Percentiles rank a stretch among this genome's conserved stretches.
These are phyloP conservation scores for Acanthamoeba divionensis DNA, from an alignment of 208 protist genomes.

Conservation along the genomic window DNA sequence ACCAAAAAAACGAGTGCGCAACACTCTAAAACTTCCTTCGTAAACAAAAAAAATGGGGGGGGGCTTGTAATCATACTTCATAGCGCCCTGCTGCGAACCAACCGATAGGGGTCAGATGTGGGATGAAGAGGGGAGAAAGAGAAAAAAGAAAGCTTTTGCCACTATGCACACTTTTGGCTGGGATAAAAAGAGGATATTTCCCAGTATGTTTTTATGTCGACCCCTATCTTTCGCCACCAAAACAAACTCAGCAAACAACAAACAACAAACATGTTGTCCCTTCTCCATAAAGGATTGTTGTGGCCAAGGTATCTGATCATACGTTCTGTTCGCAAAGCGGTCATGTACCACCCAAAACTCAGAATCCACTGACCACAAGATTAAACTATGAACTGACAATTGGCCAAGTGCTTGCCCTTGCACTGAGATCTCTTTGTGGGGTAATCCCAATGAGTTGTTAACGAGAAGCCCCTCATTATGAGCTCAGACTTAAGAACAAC, in stretches of 20 bases:
- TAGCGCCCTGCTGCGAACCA: not conserved
- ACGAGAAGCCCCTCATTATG: no score
- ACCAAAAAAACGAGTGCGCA: no score
- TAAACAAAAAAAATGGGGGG: not conserved
- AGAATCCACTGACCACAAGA: no score
- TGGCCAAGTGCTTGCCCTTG: no score
- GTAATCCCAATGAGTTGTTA: no score
- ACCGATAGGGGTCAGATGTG: conserved; percentile 29
- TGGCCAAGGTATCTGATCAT: not conserved
- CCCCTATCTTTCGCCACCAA: no score
- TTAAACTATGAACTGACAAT: no score
- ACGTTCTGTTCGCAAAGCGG: no score
- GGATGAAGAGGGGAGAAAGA: conserved; percentile 48
- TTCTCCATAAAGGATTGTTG: not conserved
- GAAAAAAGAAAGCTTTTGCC: not conserved
- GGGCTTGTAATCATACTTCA: conserved; percentile 5
- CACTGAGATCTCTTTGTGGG: no score
- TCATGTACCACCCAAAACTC: no score
- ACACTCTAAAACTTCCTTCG: not conserved
- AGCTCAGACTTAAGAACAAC: no score
- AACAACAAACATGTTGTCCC: not conserved
- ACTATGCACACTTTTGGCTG: not conserved
- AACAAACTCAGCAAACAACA: not conserved
- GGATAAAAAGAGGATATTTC: not conserved
- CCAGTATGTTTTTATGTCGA: no score